These are phyloP conservation scores for Dothideomycetes sp. DNA, from an alignment of 2,329 filamentous ascomycete species.

Conservation along the genomic window DNA sequence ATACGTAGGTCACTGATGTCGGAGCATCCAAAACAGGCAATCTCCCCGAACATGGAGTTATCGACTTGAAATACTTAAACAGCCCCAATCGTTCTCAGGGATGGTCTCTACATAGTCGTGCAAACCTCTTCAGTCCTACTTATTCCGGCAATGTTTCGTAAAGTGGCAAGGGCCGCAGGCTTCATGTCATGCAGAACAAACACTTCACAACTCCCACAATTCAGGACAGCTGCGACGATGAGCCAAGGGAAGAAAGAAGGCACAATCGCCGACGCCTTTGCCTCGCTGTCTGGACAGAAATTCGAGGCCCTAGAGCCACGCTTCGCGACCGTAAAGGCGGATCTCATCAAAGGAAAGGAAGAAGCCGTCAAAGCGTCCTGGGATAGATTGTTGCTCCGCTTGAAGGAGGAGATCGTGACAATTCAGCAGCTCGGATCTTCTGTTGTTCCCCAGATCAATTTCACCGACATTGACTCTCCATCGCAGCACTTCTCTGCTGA, in stretches of 20 bases:
- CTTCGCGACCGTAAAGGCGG: slow-evolving; percentile 34
- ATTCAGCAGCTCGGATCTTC: slow-evolving; percentile 31
- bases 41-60: too few relatives aligned
- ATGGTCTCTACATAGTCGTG: too few relatives aligned
- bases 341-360: slow-evolving; percentile 37
- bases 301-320: slow-evolving; percentile 33
- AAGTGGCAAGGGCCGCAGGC: too few relatives aligned
- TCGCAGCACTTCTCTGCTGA: slow-evolving; percentile 45
- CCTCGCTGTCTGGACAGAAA: slow-evolving; percentile 34
- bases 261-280: slow-evolving; percentile 41
- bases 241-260: slow-evolving; percentile 31
- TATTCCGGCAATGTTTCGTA: too few relatives aligned
- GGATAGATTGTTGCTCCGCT: slow-evolving; percentile 30
- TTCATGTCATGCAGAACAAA: too few relatives aligned
- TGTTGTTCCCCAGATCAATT: slow-evolving; percentile 36
- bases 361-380: slow-evolving; percentile 33
- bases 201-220: not conserved
- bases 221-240: slow-evolving; percentile 13
- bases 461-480: slow-evolving; percentile 33
- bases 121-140: too few relatives aligned
- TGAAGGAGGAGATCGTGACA: slow-evolving; percentile 33
- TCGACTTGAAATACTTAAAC: too few relatives aligned
- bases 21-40: too few relatives aligned
- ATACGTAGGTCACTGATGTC: too few relatives aligned
- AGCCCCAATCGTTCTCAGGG: too few relatives aligned